Conservation (phyloP, 73 alveolate species). For the Breviolum minutum region DNA sequence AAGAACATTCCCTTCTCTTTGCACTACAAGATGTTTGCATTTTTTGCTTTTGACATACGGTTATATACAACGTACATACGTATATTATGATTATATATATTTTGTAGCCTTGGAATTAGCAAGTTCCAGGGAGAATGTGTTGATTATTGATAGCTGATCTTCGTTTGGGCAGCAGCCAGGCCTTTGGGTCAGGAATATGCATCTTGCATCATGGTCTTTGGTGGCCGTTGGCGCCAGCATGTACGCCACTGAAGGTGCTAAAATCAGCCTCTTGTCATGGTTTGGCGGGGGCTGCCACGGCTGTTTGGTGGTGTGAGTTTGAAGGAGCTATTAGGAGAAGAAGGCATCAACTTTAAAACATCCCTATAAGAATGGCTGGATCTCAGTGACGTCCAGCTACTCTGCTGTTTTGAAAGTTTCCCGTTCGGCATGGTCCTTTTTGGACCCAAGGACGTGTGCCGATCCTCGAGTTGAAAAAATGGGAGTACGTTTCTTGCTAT, state of each 20-base stretch:
- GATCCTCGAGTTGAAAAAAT: too few species aligned
- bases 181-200: constrained; percentile 90
- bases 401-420: background rate
- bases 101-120: too few species aligned
- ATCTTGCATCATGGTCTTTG: constrained; percentile 69
- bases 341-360: background rate
- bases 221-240: constrained; percentile 58
- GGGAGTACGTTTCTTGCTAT: too few species aligned
- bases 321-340: too few species aligned
- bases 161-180: background rate
- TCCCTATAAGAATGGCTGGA: background rate
- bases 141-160: background rate
- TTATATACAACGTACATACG: too few species aligned
- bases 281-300: background rate
- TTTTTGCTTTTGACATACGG: too few species aligned
- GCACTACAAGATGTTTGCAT: too few species aligned
- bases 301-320: too few species aligned
- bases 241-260: constrained; percentile 23
- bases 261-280: constrained; percentile 39
- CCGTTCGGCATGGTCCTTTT: background rate
- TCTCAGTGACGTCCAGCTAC: background rate
- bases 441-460: too few species aligned
- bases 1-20: too few species aligned
- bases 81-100: too few species aligned
- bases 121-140: background rate